These are phyloP conservation scores for Sugiyamaella pinicola DNA, from an alignment of 1,139 yeast species.

Conservation along the genomic window DNA sequence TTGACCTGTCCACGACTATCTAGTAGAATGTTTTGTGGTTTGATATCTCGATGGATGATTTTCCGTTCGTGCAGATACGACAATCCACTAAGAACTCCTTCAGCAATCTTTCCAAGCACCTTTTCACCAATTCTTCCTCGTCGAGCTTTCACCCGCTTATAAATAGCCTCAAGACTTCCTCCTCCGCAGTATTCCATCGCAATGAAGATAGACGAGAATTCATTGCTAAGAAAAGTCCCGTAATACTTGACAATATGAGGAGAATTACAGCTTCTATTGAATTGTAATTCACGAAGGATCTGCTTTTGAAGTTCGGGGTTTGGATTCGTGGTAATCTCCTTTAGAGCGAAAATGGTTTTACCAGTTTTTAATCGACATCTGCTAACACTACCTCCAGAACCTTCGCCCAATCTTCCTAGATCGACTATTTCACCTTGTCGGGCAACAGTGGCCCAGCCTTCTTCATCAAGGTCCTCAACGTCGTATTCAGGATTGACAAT, in stretches of 20 bases:
- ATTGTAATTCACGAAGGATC: conserved; percentile 84
- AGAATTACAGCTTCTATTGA: conserved; percentile 77
- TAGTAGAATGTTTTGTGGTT: conserved; percentile 86
- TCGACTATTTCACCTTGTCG: conserved; percentile 60
- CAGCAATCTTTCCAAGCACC: conserved; percentile 87
- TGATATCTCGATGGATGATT: conserved; percentile 86
- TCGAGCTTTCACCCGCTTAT: conserved; percentile 60
- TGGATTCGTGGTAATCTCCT: conserved; percentile 77
- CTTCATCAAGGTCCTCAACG: conserved; percentile 65
- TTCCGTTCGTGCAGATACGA: conserved; percentile 84
- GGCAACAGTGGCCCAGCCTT: conserved; percentile 74
- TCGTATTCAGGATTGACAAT: conserved; percentile 33
- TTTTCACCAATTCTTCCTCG: conserved; percentile 91
- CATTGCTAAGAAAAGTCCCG: conserved; percentile 83
- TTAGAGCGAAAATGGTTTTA: conserved; percentile 74
- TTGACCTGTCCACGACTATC: conserved; percentile 80
- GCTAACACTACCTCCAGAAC: conserved; percentile 89
- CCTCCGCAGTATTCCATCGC: conserved; percentile 99
- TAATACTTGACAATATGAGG: conserved; percentile 87
- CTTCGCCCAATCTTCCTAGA: conserved; percentile 80
- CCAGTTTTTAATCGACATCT: conserved; percentile 65
- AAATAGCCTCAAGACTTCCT: conserved; percentile 84
- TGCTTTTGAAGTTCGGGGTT: conserved; percentile 79
- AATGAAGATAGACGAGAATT: conserved; percentile 75
- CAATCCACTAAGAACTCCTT: conserved; percentile 77